Evolutionary conservation across 2,329 filamentous ascomycete genomes (phyloP).

Genomic region (Penicillium crustosum): DNA sequence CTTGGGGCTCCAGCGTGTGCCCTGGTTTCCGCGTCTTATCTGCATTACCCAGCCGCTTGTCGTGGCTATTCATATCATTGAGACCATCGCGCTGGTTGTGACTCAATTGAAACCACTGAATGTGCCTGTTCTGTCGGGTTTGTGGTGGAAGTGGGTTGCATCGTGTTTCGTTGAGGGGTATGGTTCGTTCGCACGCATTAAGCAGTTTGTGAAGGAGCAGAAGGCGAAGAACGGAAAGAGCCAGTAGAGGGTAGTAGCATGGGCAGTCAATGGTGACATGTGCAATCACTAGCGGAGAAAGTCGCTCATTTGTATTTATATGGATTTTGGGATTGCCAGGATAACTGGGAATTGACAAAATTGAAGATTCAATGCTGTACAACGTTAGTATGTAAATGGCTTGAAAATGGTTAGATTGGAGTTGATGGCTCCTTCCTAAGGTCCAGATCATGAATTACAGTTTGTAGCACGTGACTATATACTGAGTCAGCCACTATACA

Average conservation of each 20-base stretch:
- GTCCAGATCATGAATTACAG: background rate
- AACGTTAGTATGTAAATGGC: background rate
- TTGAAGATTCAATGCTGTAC: background rate
- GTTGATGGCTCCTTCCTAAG: background rate
- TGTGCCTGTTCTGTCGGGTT: conserved; percentile 48
- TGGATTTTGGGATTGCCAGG: background rate
- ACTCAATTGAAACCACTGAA: conserved; percentile 52
- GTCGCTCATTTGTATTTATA: background rate
- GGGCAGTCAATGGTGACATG: background rate
- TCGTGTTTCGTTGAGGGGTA: conserved; percentile 56
- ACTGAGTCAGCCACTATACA: conserved; percentile 13
- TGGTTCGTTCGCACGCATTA: conserved; percentile 50
- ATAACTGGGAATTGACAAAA: background rate
- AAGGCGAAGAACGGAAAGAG: conserved; percentile 33
- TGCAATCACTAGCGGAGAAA: background rate
- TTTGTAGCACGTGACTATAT: background rate
- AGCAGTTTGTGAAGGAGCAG: conserved; percentile 45
- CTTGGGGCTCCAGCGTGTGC: conserved; percentile 53
- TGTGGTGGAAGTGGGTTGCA: conserved; percentile 58
- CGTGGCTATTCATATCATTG: conserved; percentile 63
- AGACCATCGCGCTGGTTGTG: conserved; percentile 54
- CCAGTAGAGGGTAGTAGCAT: conserved; percentile 13
- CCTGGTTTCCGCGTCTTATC: conserved; percentile 61
- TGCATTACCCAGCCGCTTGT: conserved; percentile 61
- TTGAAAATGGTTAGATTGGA: background rate